phyloP scores from a whole-genome alignment of 257 asterid species.

The Hygrophila difformis region DNA sequence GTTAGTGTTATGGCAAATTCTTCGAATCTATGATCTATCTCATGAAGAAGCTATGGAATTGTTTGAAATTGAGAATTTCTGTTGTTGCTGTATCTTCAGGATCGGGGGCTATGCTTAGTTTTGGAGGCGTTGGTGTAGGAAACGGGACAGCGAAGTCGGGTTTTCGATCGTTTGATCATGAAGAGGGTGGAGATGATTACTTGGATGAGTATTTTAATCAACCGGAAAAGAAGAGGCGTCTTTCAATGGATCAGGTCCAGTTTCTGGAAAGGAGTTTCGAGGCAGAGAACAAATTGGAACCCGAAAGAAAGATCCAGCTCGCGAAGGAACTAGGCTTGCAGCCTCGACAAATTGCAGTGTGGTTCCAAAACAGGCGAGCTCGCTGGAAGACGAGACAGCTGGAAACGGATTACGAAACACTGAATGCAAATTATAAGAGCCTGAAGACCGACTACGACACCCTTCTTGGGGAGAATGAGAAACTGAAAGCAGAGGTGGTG shows the following conservation, averaged over 20 bases:
- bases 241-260: conserved; percentile 54
- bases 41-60: neutral
- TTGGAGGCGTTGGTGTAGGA: conserved; percentile 35
- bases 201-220: conserved; percentile 58
- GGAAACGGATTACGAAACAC: conserved; percentile 55
- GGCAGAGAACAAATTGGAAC: conserved; percentile 71
- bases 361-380: conserved; percentile 88
- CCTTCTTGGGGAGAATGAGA: conserved; percentile 59
- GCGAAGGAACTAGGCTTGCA: conserved; percentile 72
- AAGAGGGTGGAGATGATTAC: conserved; percentile 48
- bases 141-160: conserved; percentile 33
- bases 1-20: too few relatives aligned
- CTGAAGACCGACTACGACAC: conserved; percentile 46
- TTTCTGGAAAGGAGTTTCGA: conserved; percentile 69
- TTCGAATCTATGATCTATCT: too few relatives aligned
- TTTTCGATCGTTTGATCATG: conserved; percentile 37
- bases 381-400: conserved; percentile 72
- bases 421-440: conserved; percentile 35
- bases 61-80: neutral
- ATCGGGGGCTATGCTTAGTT: conserved; percentile 53
- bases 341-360: conserved; percentile 73
- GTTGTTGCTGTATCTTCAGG: conserved; percentile 26
- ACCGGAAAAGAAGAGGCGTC: conserved; percentile 74
- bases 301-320: conserved; percentile 63
- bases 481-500: conserved; percentile 51